Conservation (phyloP, 257 asterid genomes). For the Penstemon eatonii region DNA sequence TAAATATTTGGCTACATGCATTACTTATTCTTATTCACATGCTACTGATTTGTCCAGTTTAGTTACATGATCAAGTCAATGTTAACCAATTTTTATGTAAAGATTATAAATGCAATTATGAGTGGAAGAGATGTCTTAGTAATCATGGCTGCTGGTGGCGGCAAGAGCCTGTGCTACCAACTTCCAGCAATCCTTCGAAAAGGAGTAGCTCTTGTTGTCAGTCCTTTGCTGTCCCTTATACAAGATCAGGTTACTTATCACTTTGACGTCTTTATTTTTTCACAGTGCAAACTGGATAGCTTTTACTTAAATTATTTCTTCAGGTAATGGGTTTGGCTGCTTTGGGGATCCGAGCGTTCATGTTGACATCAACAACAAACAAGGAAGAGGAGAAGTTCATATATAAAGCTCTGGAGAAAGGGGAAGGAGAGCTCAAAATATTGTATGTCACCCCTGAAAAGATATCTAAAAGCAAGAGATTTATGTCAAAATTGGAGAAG, state of each 20-base stretch:
- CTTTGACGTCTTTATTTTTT: neutral
- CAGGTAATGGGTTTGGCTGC: slow-evolving; percentile 97
- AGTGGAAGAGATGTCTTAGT: slow-evolving; percentile 87
- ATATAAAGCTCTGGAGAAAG: slow-evolving; percentile 88
- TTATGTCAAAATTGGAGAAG: slow-evolving; percentile 95
- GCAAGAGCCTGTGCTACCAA: slow-evolving; percentile 97
- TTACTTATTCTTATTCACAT: slow-evolving; percentile 1
- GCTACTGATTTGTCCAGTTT: slow-evolving; percentile 17
- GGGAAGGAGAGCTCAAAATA: slow-evolving; percentile 78
- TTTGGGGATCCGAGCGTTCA: slow-evolving; percentile 79
- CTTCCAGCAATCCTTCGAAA: slow-evolving; percentile 86
- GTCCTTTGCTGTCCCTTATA: slow-evolving; percentile 94
- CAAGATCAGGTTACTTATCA: slow-evolving; percentile 76
- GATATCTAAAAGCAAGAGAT: slow-evolving; percentile 97
- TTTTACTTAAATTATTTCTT: slow-evolving; percentile 31
- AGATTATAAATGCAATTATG: slow-evolving; percentile 89
- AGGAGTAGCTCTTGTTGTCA: slow-evolving; percentile 89
- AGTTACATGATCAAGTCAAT: neutral
- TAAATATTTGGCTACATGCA: slow-evolving; percentile 3
- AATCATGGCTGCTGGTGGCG: slow-evolving; percentile 99
- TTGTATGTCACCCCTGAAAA: slow-evolving; percentile 95
- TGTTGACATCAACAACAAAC: slow-evolving; percentile 78
- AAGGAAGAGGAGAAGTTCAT: slow-evolving; percentile 90
- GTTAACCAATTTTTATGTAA: slow-evolving; percentile 12
- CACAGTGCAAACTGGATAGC: slow-evolving; percentile 7